These are phyloP conservation scores for Russula virescens DNA, from an alignment of 768 basidiomycete genomes.

Conservation along the genomic window DNA sequence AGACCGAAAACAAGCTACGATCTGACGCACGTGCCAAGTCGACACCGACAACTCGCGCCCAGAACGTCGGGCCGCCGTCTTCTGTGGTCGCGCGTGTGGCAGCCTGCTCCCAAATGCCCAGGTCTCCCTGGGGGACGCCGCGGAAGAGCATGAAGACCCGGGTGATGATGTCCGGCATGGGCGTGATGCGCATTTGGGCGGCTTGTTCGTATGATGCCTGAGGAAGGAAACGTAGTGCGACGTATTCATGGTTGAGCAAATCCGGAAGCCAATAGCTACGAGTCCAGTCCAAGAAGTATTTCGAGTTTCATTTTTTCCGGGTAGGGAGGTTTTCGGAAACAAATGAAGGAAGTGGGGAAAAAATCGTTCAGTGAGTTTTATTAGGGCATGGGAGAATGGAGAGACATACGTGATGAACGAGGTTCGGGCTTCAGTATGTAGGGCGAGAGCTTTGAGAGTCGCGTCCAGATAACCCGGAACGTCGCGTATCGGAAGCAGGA, in stretches of 20 bases:
- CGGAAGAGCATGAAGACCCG: conserved; percentile 46
- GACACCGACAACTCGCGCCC: conserved; percentile 35
- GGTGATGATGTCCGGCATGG: conserved; percentile 39
- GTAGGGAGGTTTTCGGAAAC: too few species aligned
- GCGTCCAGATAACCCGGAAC: conserved; percentile 37
- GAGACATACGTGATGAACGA: conserved; percentile 41
- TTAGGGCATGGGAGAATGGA: conserved; percentile 25
- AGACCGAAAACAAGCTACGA: conserved; percentile 33
- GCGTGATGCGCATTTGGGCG: conserved; percentile 35
- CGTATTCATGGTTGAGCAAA: conserved; percentile 35
- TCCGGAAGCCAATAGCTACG: conserved; percentile 40
- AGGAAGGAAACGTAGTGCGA: conserved; percentile 43
- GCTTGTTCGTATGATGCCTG: conserved; percentile 39
- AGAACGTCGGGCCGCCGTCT: conserved; percentile 27
- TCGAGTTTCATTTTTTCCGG: too few species aligned
- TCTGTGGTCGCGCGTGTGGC: conserved; percentile 24
- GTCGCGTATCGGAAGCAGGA: conserved; percentile 28
- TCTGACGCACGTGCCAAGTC: conserved; percentile 29
- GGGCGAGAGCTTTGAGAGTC: conserved; percentile 31
- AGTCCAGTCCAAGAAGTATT: too few species aligned
- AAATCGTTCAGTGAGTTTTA: neutral
- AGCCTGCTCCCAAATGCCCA: conserved; percentile 28
- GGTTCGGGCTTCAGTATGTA: conserved; percentile 40
- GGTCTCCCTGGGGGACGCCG: conserved; percentile 30
- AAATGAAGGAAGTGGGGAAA: neutral